These are phyloP conservation scores for Penicillium subrubescens DNA, from an alignment of 495 filamentous ascomycete genomes.

Conservation along the genomic window DNA sequence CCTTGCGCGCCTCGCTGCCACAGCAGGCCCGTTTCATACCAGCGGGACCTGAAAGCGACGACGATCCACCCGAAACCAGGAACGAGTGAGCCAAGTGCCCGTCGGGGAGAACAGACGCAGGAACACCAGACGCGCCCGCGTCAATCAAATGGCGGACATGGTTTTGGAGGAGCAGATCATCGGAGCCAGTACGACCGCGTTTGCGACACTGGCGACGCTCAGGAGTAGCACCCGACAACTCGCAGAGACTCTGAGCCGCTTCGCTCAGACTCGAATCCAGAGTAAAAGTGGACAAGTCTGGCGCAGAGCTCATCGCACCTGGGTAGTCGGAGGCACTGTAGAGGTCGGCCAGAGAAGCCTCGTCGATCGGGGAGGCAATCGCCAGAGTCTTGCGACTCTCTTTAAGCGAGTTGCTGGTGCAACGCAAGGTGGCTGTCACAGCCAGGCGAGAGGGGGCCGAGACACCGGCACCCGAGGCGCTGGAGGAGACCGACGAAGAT, in stretches of 20 bases:
- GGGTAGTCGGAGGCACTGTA: slow-evolving; percentile 66
- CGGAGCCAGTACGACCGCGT: slow-evolving; percentile 68
- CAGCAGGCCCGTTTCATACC: slow-evolving; percentile 54
- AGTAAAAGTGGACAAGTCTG: slow-evolving; percentile 55
- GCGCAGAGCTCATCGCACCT: slow-evolving; percentile 49
- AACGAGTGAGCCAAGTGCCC: slow-evolving; percentile 45
- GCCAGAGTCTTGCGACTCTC: slow-evolving; percentile 43
- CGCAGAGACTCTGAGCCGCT: slow-evolving; percentile 70
- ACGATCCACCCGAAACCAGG: slow-evolving; percentile 22
- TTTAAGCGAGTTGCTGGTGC: slow-evolving; percentile 59
- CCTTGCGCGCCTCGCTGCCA: slow-evolving; percentile 45
- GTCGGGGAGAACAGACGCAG: slow-evolving; percentile 39
- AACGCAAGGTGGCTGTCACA: slow-evolving; percentile 81
- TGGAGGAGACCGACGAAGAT: slow-evolving; percentile 74
- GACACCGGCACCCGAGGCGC: slow-evolving; percentile 66
- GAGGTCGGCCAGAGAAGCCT: slow-evolving; percentile 49
- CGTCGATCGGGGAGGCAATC: slow-evolving; percentile 49
- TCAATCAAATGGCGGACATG: slow-evolving; percentile 66
- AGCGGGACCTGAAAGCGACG: slow-evolving; percentile 39
- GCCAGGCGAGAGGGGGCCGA: slow-evolving; percentile 67
- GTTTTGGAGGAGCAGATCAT: slow-evolving; percentile 68
- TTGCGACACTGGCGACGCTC: slow-evolving; percentile 54
- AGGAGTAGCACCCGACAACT: slow-evolving; percentile 53
- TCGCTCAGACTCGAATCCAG: slow-evolving; percentile 45
- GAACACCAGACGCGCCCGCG: slow-evolving; percentile 31